Base-by-base conservation (phyloP, 805 yeast genomes). In the Cyberlindnera maritima region DNA sequence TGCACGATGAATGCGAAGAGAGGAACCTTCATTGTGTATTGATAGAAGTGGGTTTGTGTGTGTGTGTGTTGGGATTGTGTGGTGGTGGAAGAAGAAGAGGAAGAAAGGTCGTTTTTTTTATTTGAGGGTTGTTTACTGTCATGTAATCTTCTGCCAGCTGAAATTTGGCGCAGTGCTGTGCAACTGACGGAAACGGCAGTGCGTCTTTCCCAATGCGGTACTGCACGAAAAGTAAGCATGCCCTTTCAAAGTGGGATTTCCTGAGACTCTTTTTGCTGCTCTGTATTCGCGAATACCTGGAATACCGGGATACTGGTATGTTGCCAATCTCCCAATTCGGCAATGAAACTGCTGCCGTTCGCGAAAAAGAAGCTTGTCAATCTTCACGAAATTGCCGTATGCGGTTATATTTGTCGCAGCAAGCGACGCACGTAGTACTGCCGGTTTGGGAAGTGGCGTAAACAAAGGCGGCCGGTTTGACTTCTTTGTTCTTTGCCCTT, bases 1-100 rank as follows among this genome's bases (percentile, higher is more conserved):
- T 56, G 57, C 5, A 37, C 15, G 15, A 44, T 9, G 43, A 47
- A 56, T 18, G 52, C 45, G 10, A 44, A 31, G 36, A 52, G 18
- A 17, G 56, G 50, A 20, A 52, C 43, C 47, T 48, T 52, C 55
- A 52, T 52, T 4, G 34, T 8, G 11, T 13, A 12, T 20, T 15
- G 3, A 10, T 18, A 31, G 25, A 19, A 14, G n/a, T n/a, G n/a
- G n/a, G n/a, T n/a, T 17, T 40, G 37, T 28, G 6, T 17, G 29
- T 36, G 15, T 15, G 36, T 15, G 36, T 17, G n/a, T 8, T 15
- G 35, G 4, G 8, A 12, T 32, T 18, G 9, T 21, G 25, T 21
- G 25, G 25, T 21, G 25, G 13, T 4, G 39, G 39, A 36, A 21
- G 18, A n/a, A 14, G 40, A 26, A 26, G n/a, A n/a, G 32, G 32